These are phyloP conservation scores for Globisporangium cystogenes DNA, from an alignment of 352 stramenopile genomes.

Conservation along the genomic window DNA sequence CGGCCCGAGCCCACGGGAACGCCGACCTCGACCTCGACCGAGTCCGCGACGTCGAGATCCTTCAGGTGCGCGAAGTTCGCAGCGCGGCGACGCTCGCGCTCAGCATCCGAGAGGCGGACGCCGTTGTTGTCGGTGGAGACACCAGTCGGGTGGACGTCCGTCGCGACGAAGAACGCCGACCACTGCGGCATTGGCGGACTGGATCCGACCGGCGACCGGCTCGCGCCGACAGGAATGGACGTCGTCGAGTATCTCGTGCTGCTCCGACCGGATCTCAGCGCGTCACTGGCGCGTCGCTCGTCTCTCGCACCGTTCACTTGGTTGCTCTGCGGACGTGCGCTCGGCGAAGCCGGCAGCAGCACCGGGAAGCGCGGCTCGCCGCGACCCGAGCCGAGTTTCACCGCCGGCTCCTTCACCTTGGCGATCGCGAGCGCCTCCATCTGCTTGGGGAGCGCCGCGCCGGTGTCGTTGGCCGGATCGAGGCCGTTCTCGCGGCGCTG, in stretches of 20 bases:
- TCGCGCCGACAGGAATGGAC: too few relatives aligned
- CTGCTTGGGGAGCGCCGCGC: background rate
- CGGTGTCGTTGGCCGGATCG: conserved; percentile 4
- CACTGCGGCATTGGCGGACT: too few relatives aligned
- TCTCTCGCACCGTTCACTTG: background rate
- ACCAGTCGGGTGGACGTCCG: background rate
- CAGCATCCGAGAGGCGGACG: background rate
- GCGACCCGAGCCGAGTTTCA: background rate
- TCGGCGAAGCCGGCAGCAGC: conserved; percentile 2
- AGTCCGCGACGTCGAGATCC: conserved; percentile 4
- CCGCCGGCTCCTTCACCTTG: background rate
- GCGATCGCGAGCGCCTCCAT: background rate
- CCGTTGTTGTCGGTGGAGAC: too few relatives aligned
- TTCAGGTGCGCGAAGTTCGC: conserved; percentile 8
- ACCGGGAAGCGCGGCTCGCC: conserved; percentile 5
- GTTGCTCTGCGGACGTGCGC: background rate
- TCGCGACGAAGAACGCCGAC: background rate
- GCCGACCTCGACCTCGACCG: background rate
- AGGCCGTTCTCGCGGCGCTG: background rate
- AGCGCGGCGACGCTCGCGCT: conserved; percentile 4
- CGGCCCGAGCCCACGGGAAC: background rate
- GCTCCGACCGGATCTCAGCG: too few relatives aligned
- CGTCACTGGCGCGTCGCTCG: too few relatives aligned
- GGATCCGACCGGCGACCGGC: background rate
- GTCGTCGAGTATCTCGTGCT: too few relatives aligned